Evolutionary conservation across 2,329 filamentous ascomycete species (phyloP), one percentile per base, ranked within the genome.

Genomic region (Fusarium tupiense): DNA sequence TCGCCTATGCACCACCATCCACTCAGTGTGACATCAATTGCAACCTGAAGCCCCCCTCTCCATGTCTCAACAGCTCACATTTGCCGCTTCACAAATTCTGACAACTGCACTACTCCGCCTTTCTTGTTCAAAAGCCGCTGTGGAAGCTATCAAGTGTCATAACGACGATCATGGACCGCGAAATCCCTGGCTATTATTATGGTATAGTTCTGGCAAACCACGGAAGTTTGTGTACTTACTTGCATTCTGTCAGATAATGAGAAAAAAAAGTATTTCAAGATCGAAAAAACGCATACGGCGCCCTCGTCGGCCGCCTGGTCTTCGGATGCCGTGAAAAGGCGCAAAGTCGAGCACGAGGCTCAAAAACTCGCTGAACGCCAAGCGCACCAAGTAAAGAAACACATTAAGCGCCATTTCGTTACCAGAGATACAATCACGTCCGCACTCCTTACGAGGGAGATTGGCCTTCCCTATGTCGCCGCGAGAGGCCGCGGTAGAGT

Each of bases 221-320:
- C 37, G 19, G 24, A 56, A 56, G 16, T 41, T 40, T 31, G 22
- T 26, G 33, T 56, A 56, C 35, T 56, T 31, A 44, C 61, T 71
- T 29, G 61, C 26, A 37, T 38, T 3, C 20, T 19, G 3, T 3
- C 13, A 90, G 89, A 91, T 69, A 59, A 81, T 20, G 86, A 86
- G 49, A 92, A 90, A 80, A 87, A 87, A 43, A 91, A 89, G 72
- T 94, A 93, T 77, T 94, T 93, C 81, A 91, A 90, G 76, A 88
- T 93, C 57, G 89, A 92, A 78, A 87, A 86, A 52, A 85, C 88
- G 44, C 85, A 88, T 62, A 85, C 85, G 22, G 89, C 89, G 2
- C 86, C 89, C 1, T 72, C 83, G 4, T 81, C 80, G 13, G 84
- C 87, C 1, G 81, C 85, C 22, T 92, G 91, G 83, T 90, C 90